These are phyloP conservation scores for Amanita thiersii DNA, from an alignment of 768 basidiomycete species.

Conservation along the genomic window DNA sequence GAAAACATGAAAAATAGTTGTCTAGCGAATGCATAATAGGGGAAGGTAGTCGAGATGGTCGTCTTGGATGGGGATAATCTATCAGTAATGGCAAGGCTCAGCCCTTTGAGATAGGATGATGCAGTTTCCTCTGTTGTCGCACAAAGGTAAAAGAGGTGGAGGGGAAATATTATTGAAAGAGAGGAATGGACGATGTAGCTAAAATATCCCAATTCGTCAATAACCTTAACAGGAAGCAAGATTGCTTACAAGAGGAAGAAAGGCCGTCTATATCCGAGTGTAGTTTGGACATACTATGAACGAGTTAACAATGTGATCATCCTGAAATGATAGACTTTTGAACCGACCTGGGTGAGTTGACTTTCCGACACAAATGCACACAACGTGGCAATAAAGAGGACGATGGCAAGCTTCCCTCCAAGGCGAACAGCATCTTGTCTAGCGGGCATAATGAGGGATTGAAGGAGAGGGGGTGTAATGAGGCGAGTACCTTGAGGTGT, in stretches of 20 bases:
- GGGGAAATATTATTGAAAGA: constrained; percentile 71
- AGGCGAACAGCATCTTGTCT: constrained; percentile 21
- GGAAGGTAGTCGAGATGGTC: constrained; percentile 28
- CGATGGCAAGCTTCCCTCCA: constrained; percentile 40
- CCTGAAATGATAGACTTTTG: neutral
- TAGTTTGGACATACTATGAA: constrained; percentile 69
- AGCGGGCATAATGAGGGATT: constrained; percentile 15
- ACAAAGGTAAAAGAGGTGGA: constrained; percentile 67
- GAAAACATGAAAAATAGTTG: constrained; percentile 37
- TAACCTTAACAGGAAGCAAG: too few relatives aligned
- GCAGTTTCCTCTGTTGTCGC: constrained; percentile 40
- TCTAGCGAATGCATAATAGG: constrained; percentile 25
- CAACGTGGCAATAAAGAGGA: constrained; percentile 52
- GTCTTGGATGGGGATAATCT: constrained; percentile 31
- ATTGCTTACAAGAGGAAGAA: constrained; percentile 84
- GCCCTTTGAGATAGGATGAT: constrained; percentile 38
- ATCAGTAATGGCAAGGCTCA: constrained; percentile 40
- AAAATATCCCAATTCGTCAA: too few relatives aligned
- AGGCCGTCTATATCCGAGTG: constrained; percentile 73
- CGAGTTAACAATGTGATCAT: constrained; percentile 6
- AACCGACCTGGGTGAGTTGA: constrained; percentile 63
- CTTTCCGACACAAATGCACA: constrained; percentile 73
- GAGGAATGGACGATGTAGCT: constrained; percentile 86
- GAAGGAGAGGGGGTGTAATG: neutral
- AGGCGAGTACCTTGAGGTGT: neutral